Conservation (phyloP, 1,284 basidiomycete genomes). For the Ustilago shanxiensis region DNA sequence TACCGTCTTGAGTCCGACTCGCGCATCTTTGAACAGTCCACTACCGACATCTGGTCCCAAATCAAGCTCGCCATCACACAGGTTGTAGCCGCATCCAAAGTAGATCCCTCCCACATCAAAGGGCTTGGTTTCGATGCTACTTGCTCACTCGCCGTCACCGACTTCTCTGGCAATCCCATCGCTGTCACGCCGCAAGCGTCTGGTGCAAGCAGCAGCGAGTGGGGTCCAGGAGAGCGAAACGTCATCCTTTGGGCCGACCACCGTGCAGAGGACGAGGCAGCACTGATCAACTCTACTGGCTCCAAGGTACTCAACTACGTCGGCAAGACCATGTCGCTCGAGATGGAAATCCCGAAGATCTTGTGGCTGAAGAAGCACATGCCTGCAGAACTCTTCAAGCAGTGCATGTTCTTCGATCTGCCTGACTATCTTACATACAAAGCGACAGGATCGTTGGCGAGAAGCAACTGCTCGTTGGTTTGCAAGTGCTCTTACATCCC, state of each 20-base stretch:
- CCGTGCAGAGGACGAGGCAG: constrained; percentile 90
- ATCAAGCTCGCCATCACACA: constrained; percentile 80
- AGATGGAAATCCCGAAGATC: constrained; percentile 79
- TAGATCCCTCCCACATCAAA: constrained; percentile 79
- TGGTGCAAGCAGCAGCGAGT: constrained; percentile 7
- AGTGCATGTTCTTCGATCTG: constrained; percentile 94
- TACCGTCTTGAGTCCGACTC: constrained; percentile 87
- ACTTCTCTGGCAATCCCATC: constrained; percentile 79
- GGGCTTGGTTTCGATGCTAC: constrained; percentile 97
- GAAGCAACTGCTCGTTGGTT: constrained; percentile 91
- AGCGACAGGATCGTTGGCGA: constrained; percentile 82
- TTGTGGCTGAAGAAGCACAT: constrained; percentile 95
- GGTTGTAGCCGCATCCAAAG: constrained; percentile 77
- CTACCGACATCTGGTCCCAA: constrained; percentile 79
- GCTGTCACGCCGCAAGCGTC: constrained; percentile 80
- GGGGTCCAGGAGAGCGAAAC: constrained; percentile 54
- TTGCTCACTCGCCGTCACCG: constrained; percentile 90
- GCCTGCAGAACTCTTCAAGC: constrained; percentile 79
- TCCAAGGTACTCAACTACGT: constrained; percentile 92
- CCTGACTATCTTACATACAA: constrained; percentile 96
- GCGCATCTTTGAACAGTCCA: constrained; percentile 92
- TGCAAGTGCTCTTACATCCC: constrained; percentile 98
- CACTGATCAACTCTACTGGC: constrained; percentile 86
- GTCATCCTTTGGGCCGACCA: constrained; percentile 76
- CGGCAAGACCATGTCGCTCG: constrained; percentile 88